Conservation (phyloP, 73 alveolate genomes). For the Tetrahymena thermophila region DNA sequence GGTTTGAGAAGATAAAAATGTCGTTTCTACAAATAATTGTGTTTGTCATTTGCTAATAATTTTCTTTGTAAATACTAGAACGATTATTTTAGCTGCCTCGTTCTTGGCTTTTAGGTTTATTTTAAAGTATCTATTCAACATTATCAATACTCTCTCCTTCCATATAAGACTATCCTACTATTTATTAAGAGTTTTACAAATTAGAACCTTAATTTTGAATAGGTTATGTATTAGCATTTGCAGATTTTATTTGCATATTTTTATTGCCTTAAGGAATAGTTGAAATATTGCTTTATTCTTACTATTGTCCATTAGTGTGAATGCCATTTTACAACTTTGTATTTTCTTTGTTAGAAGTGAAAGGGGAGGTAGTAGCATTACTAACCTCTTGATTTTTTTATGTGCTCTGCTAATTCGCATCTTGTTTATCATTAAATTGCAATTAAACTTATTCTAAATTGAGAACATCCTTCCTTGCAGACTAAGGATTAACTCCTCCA, state of each 20-base stretch:
- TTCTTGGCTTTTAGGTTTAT: neutral
- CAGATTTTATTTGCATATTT: neutral
- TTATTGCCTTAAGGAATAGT: neutral
- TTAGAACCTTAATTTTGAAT: neutral
- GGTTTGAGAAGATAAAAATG: neutral
- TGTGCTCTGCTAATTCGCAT: neutral
- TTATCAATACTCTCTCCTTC: neutral
- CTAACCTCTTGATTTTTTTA: neutral
- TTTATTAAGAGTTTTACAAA: neutral
- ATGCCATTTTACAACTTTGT: neutral
- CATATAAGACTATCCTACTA: neutral
- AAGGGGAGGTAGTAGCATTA: neutral
- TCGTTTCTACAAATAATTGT: neutral
- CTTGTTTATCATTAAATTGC: neutral
- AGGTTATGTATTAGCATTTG: neutral
- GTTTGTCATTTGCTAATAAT: neutral
- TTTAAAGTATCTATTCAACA: neutral
- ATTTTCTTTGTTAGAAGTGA: neutral
- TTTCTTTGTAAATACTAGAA: neutral
- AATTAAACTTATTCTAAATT: neutral
- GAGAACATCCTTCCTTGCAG: neutral
- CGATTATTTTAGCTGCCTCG: neutral
- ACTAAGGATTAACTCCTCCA: neutral
- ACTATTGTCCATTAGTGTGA: neutral
- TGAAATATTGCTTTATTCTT: neutral